Percentiles rank a stretch among this genome's conserved stretches.
phyloP scores from a whole-genome alignment of 2,329 filamentous ascomycete species.

The Alternaria incomplexa region DNA sequence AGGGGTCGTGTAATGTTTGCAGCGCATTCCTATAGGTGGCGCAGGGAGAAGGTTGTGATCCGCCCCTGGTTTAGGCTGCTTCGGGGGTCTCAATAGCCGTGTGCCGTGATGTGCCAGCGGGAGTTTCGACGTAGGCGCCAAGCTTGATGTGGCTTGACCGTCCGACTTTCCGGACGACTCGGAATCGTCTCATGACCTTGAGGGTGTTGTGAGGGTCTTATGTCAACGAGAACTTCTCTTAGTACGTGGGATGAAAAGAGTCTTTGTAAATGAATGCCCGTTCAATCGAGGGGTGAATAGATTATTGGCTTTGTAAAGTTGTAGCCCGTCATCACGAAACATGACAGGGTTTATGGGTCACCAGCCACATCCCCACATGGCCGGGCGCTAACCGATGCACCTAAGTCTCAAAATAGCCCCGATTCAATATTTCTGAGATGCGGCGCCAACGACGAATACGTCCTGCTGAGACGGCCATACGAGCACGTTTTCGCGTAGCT shows the following conservation, averaged over 20 bases:
- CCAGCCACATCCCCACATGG: slow-evolving; percentile 12
- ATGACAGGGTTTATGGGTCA: background rate
- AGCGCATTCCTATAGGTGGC: background rate
- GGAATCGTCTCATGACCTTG: too few relatives aligned
- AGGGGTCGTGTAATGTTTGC: background rate
- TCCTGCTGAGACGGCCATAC: slow-evolving; percentile 3
- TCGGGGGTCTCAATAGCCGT: slow-evolving; percentile 4
- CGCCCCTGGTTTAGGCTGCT: slow-evolving; percentile 16
- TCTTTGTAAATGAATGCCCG: too few relatives aligned
- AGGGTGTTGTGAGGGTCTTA: too few relatives aligned
- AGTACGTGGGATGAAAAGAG: too few relatives aligned
- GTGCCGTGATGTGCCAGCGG: background rate
- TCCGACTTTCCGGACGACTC: background rate
- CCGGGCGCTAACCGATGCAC: background rate
- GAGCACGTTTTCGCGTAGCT: slow-evolving; percentile 4
- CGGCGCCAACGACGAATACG: slow-evolving; percentile 7
- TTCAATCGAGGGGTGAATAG: background rate
- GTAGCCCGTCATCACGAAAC: background rate
- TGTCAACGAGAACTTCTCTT: too few relatives aligned
- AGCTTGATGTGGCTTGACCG: background rate
- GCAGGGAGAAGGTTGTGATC: background rate
- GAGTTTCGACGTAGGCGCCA: background rate
- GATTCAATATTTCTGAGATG: slow-evolving; percentile 3
- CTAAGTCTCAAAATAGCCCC: slow-evolving; percentile 12
- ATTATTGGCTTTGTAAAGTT: background rate